Evolutionary conservation across 108 stramenopile species (phyloP), one percentile per base, ranked within the genome.

Genomic region (Cylindrotheca closterium): DNA sequence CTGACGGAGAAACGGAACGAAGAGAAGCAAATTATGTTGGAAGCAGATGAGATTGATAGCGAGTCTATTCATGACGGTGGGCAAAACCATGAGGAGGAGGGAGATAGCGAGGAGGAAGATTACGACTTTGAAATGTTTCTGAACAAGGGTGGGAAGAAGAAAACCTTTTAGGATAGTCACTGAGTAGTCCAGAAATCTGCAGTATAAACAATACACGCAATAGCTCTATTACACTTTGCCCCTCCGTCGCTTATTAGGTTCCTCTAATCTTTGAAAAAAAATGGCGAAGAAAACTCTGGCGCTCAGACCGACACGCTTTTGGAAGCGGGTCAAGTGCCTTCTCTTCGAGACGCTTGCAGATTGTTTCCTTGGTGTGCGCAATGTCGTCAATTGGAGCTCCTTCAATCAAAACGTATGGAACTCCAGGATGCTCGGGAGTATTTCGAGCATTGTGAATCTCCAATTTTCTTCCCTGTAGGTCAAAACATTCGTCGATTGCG

Each of bases 391-490:
- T 17, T 7, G 56, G 46, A 2, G 28, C 32, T 53, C 73, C 73
- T 49, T 74, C 56, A 27, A 74, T 57, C 45, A 68, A n/a, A 15
- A 74, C 73, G 34, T 74, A 74, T 1, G 73, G 73, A 1, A 74
- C 73, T 1, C 73, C 73, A 1, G 67, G 60, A 63, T 74, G 73
- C 15, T 24, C 34, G 5, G 73, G 73, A 10, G 73, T 74, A 30
- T 60, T 29, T 45, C 68, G 67, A 19, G 73, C 73, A 25, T 67
- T 65, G n/a, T 7, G 7, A 56, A 74, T 59, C 50, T 74, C 73
- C 17, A 74, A 47, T 3, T 45, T 3, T 2, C 52, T 34, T 17
- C 73, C 73, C 8, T 47, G 59, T 28, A 3, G 5, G 12, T 52
- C 55, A 18, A 37, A 61, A 24, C 73, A 74, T 42, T 68, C 34